Evolutionary conservation across 2,329 filamentous ascomycete species (phyloP), one percentile per base, ranked within the genome.

Genomic region (Aschersonia sp.): DNA sequence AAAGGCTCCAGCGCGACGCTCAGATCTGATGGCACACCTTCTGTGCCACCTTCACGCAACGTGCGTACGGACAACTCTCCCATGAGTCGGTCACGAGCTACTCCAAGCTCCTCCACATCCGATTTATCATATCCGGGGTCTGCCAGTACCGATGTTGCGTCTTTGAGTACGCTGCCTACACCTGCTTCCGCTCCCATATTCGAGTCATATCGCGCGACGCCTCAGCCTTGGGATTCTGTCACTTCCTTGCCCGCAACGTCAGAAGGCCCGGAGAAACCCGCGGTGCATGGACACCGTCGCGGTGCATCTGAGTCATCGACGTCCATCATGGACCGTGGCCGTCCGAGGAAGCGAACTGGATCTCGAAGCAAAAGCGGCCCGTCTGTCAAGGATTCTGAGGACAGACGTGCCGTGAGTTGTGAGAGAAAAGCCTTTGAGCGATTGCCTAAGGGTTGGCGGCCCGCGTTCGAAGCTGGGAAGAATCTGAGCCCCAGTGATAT

Each of bases 371-470:
- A 67, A 50, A 65, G n/a, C 40, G 40, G 20, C 5, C 40, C n/a
- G 6, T 20, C 20, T 28, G 9, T 28, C 40, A 12, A 42, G 40
- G 61, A 65, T 43, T 59, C 59, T 7, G 65, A 59, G 2, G 69
- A 69, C 2, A 73, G 70, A 59, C 63, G 65, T 47, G 69, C 66
- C 56, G 64, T 66, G 54, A 73, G 69, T 51, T 65, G 70, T 2
- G 78, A 82, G 55, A 69, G 75, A 45, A 68, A 68, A 30, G 77
- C 75, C 0, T 82, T 81, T 50, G 77, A 81, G 57, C 65, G 69
- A 45, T 66, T 84, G n/a, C 81, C 80, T 0, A 68, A 69, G 47
- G 80, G 80, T 1, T 72, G 71, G 58, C 71, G 67, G 50, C 70
- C 74, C 2, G 61, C 20, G 20, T 20, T 59, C n/a, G 72, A 81